Evolutionary conservation across 768 basidiomycete genomes (phyloP).

Genomic region (Chalciporus pseudorubinellus): DNA sequence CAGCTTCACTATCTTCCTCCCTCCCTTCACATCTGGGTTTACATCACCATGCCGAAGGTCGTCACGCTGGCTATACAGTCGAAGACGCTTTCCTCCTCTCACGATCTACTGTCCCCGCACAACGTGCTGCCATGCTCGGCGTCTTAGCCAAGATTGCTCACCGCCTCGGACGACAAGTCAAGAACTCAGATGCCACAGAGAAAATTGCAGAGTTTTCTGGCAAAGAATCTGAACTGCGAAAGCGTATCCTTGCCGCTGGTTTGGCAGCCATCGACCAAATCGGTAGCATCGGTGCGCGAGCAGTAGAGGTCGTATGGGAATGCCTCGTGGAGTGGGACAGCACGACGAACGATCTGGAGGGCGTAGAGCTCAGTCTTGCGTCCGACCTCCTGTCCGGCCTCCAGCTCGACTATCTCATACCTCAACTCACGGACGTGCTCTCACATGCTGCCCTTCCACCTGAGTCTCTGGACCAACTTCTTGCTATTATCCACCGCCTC

Average conservation of each 20-base stretch:
- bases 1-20: constrained; percentile 46
- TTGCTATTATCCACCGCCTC: constrained; percentile 59
- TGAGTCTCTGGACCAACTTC: constrained; percentile 52
- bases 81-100: constrained; percentile 80
- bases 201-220: constrained; percentile 22
- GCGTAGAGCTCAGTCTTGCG: constrained; percentile 41
- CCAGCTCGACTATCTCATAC: constrained; percentile 45
- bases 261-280: constrained; percentile 62
- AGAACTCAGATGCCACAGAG: neutral
- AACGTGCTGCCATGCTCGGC: constrained; percentile 78
- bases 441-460: constrained; percentile 42
- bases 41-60: constrained; percentile 82
- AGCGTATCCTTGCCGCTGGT: constrained; percentile 63
- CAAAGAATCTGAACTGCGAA: constrained; percentile 46
- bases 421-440: constrained; percentile 45
- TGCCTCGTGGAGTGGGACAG: constrained; percentile 66
- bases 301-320: constrained; percentile 73
- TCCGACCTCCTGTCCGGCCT: constrained; percentile 18
- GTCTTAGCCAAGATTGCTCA: constrained; percentile 61
- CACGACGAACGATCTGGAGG: constrained; percentile 29
- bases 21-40: constrained; percentile 85
- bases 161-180: constrained; percentile 24
- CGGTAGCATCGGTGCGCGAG: constrained; percentile 64
- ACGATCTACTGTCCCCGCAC: constrained; percentile 78
- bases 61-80: constrained; percentile 83